Evolutionary conservation across 768 basidiomycete genomes (phyloP), one percentile per base, ranked within the genome.

Genomic region (Chalciporus piperatus): DNA sequence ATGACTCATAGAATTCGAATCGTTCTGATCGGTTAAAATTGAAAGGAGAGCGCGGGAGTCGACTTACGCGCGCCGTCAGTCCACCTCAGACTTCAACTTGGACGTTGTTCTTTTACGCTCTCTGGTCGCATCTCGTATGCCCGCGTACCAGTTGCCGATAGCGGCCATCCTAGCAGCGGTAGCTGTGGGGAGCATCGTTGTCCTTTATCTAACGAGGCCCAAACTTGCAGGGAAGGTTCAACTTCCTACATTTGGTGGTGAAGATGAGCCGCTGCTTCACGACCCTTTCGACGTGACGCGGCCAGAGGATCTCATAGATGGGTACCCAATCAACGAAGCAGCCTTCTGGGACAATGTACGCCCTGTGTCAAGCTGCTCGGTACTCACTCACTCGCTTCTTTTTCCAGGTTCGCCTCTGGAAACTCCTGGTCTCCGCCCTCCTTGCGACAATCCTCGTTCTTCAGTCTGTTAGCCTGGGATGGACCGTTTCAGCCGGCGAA

Each of bases 241-340:
- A 48, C 74, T 85, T 16, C 76, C 78, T 37, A 59, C 66, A 12
- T 55, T 55, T 22, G 55, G 56, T 9, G 68, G 59, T 54, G 56
- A 48, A 11, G 45, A 47, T 13, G 64, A 70, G 46, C 35, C 67
- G 1, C 54, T 68, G 2, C 44, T 60, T 39, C 64, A 12, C 14
- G 87, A 89, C 59, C 82, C 85, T 11, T 89, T 87, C 61, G 80
- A 83, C 62, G 83, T 92, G n/a, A 79, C 82, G 17, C 81, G 64
- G n/a, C 79, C 83, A 9, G 84, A 86, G 63, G 90, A 92, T 58
- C 57, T 80, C 32, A 52, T 83, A 12, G 84, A 89, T 54, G 87
- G 87, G 4, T 77, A 78, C 47, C 84, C 88, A 8, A 72, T 89
- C 37, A 68, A 87, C 20, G 84, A 79, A 46, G 73, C 72, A 4